These are phyloP conservation scores for Kwoniella dendrophila DNA, from an alignment of 768 basidiomycete genomes.

Conservation along the genomic window DNA sequence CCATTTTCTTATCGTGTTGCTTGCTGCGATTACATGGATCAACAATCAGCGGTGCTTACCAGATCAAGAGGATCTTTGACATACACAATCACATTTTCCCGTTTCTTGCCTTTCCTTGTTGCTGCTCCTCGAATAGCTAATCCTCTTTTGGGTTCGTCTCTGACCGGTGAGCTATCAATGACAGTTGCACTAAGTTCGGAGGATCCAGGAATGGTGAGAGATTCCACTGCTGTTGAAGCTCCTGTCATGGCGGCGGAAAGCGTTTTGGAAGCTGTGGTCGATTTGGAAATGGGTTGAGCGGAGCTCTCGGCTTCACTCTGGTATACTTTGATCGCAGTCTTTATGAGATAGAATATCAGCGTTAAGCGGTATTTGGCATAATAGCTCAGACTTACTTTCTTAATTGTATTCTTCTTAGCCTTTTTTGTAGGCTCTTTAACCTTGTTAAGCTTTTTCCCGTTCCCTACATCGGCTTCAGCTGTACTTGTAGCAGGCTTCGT, in stretches of 20 bases:
- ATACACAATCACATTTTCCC: neutral
- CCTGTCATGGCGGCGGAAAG: neutral
- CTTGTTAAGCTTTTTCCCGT: too few species aligned
- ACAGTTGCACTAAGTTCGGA: neutral
- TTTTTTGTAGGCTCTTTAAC: too few species aligned
- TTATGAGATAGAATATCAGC: neutral
- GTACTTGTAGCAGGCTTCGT: too few species aligned
- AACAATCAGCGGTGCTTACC: neutral
- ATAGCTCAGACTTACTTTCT: neutral
- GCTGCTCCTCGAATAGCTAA: neutral
- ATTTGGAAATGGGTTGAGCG: neutral
- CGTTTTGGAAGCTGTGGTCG: neutral
- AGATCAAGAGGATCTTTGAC: neutral
- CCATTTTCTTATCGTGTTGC: neutral
- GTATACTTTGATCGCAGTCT: neutral
- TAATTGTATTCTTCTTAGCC: too few species aligned
- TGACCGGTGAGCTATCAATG: neutral
- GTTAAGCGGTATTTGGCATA: too few species aligned
- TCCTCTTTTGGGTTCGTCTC: neutral
- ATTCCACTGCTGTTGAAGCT: neutral
- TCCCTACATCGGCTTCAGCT: too few species aligned
- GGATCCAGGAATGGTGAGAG: neutral
- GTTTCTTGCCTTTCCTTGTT: neutral
- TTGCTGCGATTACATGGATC: neutral
- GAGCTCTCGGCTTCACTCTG: constrained; percentile 1